Evolutionary conservation across 306 rosid genomes (phyloP).

Genomic region (Rosa persica): DNA sequence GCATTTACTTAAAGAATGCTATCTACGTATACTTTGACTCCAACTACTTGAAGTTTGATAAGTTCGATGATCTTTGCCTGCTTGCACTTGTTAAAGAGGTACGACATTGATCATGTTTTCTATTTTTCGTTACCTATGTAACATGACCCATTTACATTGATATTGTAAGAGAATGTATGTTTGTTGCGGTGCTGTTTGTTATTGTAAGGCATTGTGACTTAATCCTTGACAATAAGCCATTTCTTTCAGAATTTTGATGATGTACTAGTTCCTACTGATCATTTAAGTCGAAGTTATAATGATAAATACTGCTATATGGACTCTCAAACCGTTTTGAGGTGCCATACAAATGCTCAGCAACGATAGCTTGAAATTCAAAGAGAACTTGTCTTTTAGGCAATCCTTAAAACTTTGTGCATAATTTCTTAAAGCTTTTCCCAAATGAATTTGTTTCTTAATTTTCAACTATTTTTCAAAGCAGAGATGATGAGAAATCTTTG

Average conservation of each 20-base stretch:
- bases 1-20: slow-evolving; percentile 60
- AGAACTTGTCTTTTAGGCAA: slow-evolving; percentile 23
- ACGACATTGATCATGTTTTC: not conserved
- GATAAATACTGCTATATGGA: slow-evolving; percentile 75
- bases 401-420: too few species aligned
- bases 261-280: slow-evolving; percentile 94
- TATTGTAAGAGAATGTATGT: too few species aligned
- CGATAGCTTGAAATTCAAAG: too few species aligned
- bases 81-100: slow-evolving; percentile 83
- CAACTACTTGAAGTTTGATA: slow-evolving; percentile 70
- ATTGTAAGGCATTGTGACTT: not conserved
- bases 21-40: slow-evolving; percentile 72
- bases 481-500: too few species aligned
- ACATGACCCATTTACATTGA: too few species aligned
- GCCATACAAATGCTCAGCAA: too few species aligned
- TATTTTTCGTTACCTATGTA: not conserved
- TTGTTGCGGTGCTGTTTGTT: too few species aligned
- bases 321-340: slow-evolving; percentile 71
- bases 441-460: too few species aligned
- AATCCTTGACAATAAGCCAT: slow-evolving; percentile 17
- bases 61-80: slow-evolving; percentile 80
- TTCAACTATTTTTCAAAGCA: too few species aligned
- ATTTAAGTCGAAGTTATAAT: slow-evolving; percentile 88
- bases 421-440: too few species aligned
- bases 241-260: slow-evolving; percentile 91